Evolutionary conservation across 1,139 yeast species (phyloP).

Genomic region (Candida labiduridarum): DNA sequence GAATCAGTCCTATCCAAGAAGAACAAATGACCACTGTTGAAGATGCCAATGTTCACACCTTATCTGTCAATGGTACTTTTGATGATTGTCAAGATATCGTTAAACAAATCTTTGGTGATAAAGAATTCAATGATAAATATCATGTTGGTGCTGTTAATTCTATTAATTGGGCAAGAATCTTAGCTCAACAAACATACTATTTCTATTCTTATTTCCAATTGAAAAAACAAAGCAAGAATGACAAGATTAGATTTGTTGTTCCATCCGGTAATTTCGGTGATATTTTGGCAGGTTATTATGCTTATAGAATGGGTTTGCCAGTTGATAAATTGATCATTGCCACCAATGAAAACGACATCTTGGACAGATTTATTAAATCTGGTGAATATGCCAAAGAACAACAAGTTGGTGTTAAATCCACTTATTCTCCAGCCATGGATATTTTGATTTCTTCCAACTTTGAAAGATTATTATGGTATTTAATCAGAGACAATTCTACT

Average conservation of each 20-base stretch:
- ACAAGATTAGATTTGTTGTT: constrained; percentile 79
- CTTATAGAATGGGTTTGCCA: constrained; percentile 94
- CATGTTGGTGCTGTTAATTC: constrained; percentile 98
- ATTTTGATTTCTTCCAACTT: constrained; percentile 92
- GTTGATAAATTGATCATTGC: constrained; percentile 86
- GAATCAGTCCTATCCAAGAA: constrained; percentile 97
- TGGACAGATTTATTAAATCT: constrained; percentile 85
- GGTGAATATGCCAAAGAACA: constrained; percentile 78
- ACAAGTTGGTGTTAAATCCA: constrained; percentile 70
- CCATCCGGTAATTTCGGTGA: constrained; percentile 99
- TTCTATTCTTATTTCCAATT: constrained; percentile 88
- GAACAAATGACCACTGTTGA: constrained; percentile 98
- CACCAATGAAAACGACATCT: constrained; percentile 91
- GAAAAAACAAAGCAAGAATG: constrained; percentile 38
- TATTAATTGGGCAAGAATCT: constrained; percentile 97
- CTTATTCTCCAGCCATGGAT: constrained; percentile 98
- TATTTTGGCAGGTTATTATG: constrained; percentile 93
- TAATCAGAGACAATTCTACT: constrained; percentile 69
- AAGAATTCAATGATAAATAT: constrained; percentile 80
- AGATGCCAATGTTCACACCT: constrained; percentile 90
- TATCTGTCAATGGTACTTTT: constrained; percentile 92
- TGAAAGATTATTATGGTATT: constrained; percentile 94
- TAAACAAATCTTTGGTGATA: constrained; percentile 88
- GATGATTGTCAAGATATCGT: constrained; percentile 98
- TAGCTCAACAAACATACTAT: constrained; percentile 96